A percentile compares a stretch with the other conserved stretches of the same genome.
Evolutionary conservation across 164 flowering plant genomes (phyloP).

Genomic region (Stephania yunnanensis): DNA sequence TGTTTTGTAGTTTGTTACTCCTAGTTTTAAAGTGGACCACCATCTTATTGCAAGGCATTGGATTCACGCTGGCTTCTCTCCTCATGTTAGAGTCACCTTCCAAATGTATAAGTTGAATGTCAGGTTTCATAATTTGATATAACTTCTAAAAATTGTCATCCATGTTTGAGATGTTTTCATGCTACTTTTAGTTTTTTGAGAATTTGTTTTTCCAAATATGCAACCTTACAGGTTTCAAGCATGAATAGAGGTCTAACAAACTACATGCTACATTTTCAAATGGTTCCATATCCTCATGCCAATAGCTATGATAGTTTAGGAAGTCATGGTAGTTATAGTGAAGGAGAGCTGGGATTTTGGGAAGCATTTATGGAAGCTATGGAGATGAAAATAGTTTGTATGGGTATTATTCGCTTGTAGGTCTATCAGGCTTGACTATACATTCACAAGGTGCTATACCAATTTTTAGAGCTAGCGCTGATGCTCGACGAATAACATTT

Average conservation of each 20-base stretch:
- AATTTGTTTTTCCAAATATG: background rate
- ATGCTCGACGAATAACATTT: constrained; percentile 54
- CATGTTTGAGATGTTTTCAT: background rate
- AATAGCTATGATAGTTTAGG: constrained; percentile 93
- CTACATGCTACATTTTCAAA: constrained; percentile 57
- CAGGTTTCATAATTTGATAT: background rate
- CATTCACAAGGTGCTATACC: constrained; percentile 55
- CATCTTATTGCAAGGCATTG: constrained; percentile 97
- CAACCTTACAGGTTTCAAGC: constrained; percentile 46
- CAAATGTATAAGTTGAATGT: background rate
- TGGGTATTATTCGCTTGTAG: constrained; percentile 77
- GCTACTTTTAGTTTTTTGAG: background rate
- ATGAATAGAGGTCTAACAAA: constrained; percentile 42
- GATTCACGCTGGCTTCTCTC: constrained; percentile 98
- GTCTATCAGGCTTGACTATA: constrained; percentile 67
- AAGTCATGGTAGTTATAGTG: constrained; percentile 89
- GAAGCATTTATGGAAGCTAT: constrained; percentile 91
- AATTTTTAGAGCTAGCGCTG: constrained; percentile 78
- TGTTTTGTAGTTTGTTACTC: constrained; percentile 64
- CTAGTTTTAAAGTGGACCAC: constrained; percentile 74
- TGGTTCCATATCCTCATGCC: constrained; percentile 51
- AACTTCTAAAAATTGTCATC: background rate
- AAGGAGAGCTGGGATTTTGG: constrained; percentile 38
- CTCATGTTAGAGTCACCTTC: constrained; percentile 55
- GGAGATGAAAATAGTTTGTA: constrained; percentile 61